These are phyloP conservation scores for Piromyces finnis DNA, from an alignment of 192 early-diverging fungal species.

Conservation along the genomic window DNA sequence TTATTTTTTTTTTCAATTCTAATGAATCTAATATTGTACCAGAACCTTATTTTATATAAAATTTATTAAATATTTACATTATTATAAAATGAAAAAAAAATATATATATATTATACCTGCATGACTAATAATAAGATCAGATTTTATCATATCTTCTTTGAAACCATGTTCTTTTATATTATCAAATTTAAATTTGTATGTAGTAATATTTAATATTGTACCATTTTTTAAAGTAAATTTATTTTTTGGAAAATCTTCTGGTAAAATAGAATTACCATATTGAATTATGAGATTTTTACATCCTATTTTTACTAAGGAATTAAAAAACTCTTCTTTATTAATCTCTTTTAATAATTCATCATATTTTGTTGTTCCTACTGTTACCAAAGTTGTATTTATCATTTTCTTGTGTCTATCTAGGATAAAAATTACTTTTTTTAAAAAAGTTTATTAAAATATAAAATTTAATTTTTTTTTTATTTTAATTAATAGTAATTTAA, in stretches of 20 bases:
- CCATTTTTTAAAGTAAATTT: not conserved
- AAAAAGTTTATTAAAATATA: no score
- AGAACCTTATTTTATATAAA: not conserved
- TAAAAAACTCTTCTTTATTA: not conserved
- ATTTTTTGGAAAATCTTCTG: not conserved
- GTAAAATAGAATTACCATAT: not conserved
- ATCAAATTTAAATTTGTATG: not conserved
- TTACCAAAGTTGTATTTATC: not conserved
- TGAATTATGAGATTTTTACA: not conserved
- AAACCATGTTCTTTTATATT: not conserved
- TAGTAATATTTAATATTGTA: not conserved
- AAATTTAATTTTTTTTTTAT: no score
- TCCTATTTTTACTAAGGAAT: not conserved
- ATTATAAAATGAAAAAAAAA: no score
- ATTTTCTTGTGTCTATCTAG: not conserved
- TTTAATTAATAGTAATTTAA: no score
- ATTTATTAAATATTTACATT: no score
- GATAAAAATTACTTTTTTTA: no score
- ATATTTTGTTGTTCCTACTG: not conserved
- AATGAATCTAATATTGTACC: conserved; percentile 13
- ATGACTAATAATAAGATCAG: not conserved
- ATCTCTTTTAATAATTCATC: not conserved
- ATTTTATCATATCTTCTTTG: not conserved
- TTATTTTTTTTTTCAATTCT: conserved; percentile 32
- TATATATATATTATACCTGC: not conserved